phyloP scores from a whole-genome alignment of 164 flowering plant genomes.

The Annona squamosa region DNA sequence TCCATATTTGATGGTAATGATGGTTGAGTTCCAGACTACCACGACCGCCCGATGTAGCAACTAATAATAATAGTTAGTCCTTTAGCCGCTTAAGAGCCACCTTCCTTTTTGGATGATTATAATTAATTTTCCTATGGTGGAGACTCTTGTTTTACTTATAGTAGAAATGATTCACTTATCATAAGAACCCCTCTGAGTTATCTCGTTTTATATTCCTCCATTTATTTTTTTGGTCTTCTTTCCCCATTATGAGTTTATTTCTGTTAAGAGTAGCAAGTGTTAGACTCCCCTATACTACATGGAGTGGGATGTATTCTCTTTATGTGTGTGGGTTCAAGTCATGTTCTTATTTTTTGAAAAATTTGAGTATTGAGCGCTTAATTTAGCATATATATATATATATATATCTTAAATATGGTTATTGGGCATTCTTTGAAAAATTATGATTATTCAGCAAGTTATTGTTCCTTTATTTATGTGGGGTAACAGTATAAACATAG shows the following conservation, averaged over 20 bases:
- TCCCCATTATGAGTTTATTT: too few species aligned
- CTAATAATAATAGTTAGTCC: conserved; percentile 20
- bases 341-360: background rate
- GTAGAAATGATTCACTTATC: conserved; percentile 19
- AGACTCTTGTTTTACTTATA: conserved; percentile 7
- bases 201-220: background rate
- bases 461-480: too few species aligned
- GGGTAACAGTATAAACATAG: background rate
- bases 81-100: conserved; percentile 32
- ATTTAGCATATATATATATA: too few species aligned
- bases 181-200: conserved; percentile 26
- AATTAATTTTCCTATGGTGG: conserved; percentile 20
- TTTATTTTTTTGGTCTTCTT: too few species aligned
- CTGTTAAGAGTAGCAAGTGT: too few species aligned
- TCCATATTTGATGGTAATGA: conserved; percentile 42
- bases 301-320: too few species aligned
- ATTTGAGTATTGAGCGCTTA: background rate
- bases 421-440: too few species aligned
- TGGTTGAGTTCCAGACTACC: conserved; percentile 32
- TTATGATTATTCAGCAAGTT: background rate
- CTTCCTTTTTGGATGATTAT: conserved; percentile 25
- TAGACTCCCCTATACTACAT: too few species aligned
- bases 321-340: too few species aligned
- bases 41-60: conserved; percentile 28
- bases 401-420: background rate